A percentile compares a stretch with the other conserved stretches of the same genome.
phyloP scores from a whole-genome alignment of 495 filamentous ascomycete genomes.

The Penicillium psychrofluorescens region DNA sequence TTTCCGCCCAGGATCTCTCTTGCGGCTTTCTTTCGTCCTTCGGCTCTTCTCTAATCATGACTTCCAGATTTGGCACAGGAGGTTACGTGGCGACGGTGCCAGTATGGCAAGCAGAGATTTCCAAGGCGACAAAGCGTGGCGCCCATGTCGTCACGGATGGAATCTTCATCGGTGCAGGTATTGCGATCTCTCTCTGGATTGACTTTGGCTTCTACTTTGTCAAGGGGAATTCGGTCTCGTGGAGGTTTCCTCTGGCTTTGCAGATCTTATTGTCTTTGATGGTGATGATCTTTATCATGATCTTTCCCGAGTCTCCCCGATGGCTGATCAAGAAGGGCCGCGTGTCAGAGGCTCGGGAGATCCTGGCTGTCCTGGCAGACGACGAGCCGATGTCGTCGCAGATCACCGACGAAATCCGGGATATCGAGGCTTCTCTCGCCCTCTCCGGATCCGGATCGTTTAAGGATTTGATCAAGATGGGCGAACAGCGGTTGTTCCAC shows the following conservation, averaged over 20 bases:
- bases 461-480: constrained; percentile 25
- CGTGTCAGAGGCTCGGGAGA: constrained; percentile 43
- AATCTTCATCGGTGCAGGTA: constrained; percentile 56
- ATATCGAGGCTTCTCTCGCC: constrained; percentile 34
- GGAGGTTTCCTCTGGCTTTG: constrained; percentile 60
- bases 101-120: constrained; percentile 58
- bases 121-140: constrained; percentile 51
- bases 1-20: no score
- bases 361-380: constrained; percentile 35
- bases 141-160: constrained; percentile 61
- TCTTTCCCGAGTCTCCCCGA: constrained; percentile 53
- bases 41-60: no score
- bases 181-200: constrained; percentile 62
- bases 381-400: constrained; percentile 13
- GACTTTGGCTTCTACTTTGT: constrained; percentile 51
- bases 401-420: constrained; percentile 24
- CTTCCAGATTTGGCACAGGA: constrained; percentile 39
- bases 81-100: constrained; percentile 57
- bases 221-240: constrained; percentile 43
- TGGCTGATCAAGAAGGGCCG: constrained; percentile 51
- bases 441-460: constrained; percentile 20
- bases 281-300: constrained; percentile 39
- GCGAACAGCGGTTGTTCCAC: constrained; percentile 25
- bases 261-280: constrained; percentile 51
- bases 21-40: no score